Evolutionary conservation across 352 stramenopile genomes (phyloP).

Genomic region (Phytophthora rubi): DNA sequence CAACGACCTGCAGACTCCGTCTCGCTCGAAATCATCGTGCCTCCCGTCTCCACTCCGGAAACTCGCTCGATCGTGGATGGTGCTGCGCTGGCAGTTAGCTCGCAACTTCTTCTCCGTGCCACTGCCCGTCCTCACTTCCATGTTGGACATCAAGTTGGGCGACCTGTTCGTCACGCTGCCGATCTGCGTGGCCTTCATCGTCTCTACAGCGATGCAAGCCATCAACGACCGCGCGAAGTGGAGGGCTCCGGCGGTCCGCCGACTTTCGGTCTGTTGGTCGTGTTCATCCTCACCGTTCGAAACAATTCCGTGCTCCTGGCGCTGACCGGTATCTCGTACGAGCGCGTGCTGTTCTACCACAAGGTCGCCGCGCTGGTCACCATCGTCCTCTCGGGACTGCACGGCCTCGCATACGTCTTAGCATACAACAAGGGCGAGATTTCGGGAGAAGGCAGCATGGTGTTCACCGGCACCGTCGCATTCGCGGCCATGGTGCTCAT

Average conservation of each 20-base stretch:
- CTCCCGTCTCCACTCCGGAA: conserved; percentile 21
- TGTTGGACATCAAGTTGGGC: conserved; percentile 47
- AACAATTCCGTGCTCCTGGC: conserved; percentile 59
- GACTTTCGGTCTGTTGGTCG: conserved; percentile 39
- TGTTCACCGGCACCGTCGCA: conserved; percentile 26
- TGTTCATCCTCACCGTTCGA: conserved; percentile 51
- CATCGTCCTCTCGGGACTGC: conserved; percentile 43
- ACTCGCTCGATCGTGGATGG: conserved; percentile 31
- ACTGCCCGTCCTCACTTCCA: conserved; percentile 33
- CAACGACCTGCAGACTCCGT: conserved; percentile 27
- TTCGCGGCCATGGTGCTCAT: conserved; percentile 48
- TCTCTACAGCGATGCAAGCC: conserved; percentile 23
- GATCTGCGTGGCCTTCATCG: conserved; percentile 22
- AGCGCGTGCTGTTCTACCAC: conserved; percentile 61
- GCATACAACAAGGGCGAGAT: conserved; percentile 26
- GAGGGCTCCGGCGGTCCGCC: conserved; percentile 29
- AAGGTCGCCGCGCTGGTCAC: conserved; percentile 44
- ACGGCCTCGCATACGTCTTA: conserved; percentile 53
- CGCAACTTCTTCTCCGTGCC: conserved; percentile 38
- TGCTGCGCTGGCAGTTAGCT: conserved; percentile 36
- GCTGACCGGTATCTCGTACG: conserved; percentile 54
- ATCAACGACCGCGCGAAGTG: conserved; percentile 25
- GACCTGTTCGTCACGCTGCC: conserved; percentile 43
- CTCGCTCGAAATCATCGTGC: conserved; percentile 2
- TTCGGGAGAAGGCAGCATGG: conserved; percentile 33